phyloP scores from a whole-genome alignment of 306 rosid species.

The Trichosanthes truncata region DNA sequence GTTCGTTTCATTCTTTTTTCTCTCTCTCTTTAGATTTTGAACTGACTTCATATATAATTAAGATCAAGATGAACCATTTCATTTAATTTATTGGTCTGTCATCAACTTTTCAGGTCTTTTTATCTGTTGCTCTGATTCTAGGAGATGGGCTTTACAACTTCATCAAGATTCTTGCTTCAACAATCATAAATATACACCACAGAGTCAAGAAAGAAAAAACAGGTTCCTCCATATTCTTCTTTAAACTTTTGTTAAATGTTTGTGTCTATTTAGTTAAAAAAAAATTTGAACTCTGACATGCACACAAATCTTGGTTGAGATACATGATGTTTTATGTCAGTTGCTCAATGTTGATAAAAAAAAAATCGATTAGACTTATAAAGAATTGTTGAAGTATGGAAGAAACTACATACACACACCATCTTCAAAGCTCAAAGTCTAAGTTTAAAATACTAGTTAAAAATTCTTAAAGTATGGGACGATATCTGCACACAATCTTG shows the following conservation, averaged over 20 bases:
- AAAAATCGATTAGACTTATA: too few relatives aligned
- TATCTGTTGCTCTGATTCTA: conserved; percentile 65
- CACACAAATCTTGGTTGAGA: too few relatives aligned
- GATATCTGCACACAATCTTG: too few relatives aligned
- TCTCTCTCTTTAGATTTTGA: neutral
- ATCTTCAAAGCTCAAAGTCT: too few relatives aligned
- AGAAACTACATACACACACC: too few relatives aligned
- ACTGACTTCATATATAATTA: neutral
- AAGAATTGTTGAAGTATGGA: too few relatives aligned
- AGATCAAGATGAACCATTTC: neutral
- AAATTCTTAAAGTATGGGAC: too few relatives aligned
- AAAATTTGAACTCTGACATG: too few relatives aligned
- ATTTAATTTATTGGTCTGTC: neutral
- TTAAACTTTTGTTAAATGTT: neutral
- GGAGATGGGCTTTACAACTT: conserved; percentile 85
- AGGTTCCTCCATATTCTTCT: conserved; percentile 8
- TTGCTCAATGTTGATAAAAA: too few relatives aligned
- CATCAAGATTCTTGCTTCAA: conserved; percentile 46
- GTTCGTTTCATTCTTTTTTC: conserved; percentile 16
- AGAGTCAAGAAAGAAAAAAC: conserved; percentile 20
- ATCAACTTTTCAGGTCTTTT: conserved; percentile 38
- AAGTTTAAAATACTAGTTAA: too few relatives aligned
- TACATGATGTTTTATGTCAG: too few relatives aligned
- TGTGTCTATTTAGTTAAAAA: too few relatives aligned
- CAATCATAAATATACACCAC: conserved; percentile 23